Evolutionary conservation across 139 green algal genomes (phyloP), one percentile per base, ranked within the genome.

Genomic region (Ulvella scutata): DNA sequence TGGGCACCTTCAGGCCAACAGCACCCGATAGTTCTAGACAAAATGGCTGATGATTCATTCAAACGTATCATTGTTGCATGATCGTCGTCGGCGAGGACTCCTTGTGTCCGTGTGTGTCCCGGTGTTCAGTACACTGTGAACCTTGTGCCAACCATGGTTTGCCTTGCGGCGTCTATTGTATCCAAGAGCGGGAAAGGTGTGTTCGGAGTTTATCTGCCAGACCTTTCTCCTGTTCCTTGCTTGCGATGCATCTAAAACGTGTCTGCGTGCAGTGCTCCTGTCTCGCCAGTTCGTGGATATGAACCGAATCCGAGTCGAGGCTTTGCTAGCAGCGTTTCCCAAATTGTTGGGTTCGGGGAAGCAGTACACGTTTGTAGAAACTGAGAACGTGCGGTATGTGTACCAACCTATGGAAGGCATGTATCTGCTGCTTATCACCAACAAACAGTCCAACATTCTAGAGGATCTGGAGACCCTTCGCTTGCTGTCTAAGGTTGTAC

Each of bases 291-390:
- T 96, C 81, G 89, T 97, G 74, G 93, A 98, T 38, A 98, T 99
- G 94, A 94, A 85, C 74, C 85, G 95, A 21, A 95, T 99, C 38
- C 86, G 95, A 29, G 97, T 99, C 75, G 95, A 99, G 82, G 95
- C 95, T 2, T 85, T 99, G 37, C 84, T 99, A 21, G 92, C 95
- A 38, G 95, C 95, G 0, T 99, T 99, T 75, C 95, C 95, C 31
- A 99, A 99, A 83, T 89, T 99, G 38, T 87, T 99, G 21, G 91
- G 92, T 17, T 83, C 82, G 7, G 93, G 91, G 13, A 96, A 97
- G 85, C 95, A 99, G 87, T 95, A 99, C 83, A 99, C 95, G 1
- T 99, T 93, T 73, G 90, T 99, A 37, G 95, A 99, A 85, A 98
- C 95, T 29, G 95, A 99, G 75, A 98, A 97, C 67, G 94, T 99